These are phyloP conservation scores for Emericellopsis cladophorae DNA, from an alignment of 2,329 filamentous ascomycete species.

Conservation along the genomic window DNA sequence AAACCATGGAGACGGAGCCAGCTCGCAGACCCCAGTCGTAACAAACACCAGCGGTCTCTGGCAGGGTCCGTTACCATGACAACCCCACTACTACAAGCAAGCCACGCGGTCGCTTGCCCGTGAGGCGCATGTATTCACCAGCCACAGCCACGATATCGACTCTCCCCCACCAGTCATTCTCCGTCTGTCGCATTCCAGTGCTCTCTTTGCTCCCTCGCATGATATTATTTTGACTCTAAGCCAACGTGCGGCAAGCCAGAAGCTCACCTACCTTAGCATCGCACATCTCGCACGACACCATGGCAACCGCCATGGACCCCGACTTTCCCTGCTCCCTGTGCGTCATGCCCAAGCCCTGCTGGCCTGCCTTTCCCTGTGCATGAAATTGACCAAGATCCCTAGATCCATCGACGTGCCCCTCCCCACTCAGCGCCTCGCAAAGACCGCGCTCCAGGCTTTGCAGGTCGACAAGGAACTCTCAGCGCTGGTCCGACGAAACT, in stretches of 20 bases:
- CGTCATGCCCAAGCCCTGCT: conserved; percentile 11
- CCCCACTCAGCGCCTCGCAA: conserved; percentile 66
- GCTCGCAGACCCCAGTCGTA: no score
- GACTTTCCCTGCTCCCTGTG: conserved; percentile 54
- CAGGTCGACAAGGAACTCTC: conserved; percentile 85
- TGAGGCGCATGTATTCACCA: conserved; percentile 2
- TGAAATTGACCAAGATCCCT: conserved; percentile 7
- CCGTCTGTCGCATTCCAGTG: conserved; percentile 8
- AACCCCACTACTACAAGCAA: no score
- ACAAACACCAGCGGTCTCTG: no score
- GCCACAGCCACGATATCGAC: conserved; percentile 4
- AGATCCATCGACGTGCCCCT: conserved; percentile 72
- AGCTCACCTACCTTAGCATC: no score
- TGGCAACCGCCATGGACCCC: conserved; percentile 17
- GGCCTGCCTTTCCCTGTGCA: not conserved
- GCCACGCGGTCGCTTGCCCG: no score
- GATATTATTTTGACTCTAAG: no score
- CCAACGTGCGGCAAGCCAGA: no score
- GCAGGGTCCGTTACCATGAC: no score
- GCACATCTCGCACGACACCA: not conserved
- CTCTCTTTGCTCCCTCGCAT: conserved; percentile 6
- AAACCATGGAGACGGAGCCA: no score
- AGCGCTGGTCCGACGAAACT: conserved; percentile 61
- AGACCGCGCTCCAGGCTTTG: conserved; percentile 61
- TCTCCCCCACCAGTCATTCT: conserved; percentile 1